Percentiles rank a stretch among this genome's conserved stretches.
Evolutionary conservation across 768 basidiomycete species (phyloP).

Genomic region (Trametes gibbosa): DNA sequence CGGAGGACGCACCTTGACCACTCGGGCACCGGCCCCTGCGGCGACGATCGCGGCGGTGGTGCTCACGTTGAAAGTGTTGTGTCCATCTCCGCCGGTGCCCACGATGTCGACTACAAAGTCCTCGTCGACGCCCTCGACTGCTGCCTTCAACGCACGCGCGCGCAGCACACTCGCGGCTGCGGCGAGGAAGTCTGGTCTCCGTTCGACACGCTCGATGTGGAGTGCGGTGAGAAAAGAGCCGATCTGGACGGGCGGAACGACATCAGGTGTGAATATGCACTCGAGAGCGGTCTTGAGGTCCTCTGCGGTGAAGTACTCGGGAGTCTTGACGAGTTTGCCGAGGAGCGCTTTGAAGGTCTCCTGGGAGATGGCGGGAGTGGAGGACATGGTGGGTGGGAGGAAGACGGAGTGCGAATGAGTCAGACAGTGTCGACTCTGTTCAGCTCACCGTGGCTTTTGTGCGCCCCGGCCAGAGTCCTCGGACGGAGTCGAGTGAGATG

Average conservation of each 20-base stretch:
- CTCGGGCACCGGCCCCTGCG: conserved; percentile 89
- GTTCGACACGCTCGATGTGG: conserved; percentile 76
- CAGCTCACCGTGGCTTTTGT: background rate
- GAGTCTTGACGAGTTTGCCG: conserved; percentile 73
- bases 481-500: background rate
- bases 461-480: background rate
- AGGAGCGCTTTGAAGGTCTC: conserved; percentile 75
- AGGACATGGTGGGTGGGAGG: conserved; percentile 23
- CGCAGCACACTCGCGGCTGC: conserved; percentile 76
- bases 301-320: conserved; percentile 74
- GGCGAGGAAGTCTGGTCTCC: conserved; percentile 70
- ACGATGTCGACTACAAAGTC: conserved; percentile 82
- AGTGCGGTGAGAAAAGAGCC: conserved; percentile 89
- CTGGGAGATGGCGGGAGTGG: conserved; percentile 24
- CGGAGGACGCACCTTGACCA: conserved; percentile 72
- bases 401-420: background rate
- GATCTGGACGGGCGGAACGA: conserved; percentile 68
- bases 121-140: conserved; percentile 51
- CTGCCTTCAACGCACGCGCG: conserved; percentile 61
- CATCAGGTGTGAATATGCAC: conserved; percentile 67
- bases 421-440: background rate
- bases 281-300: conserved; percentile 75
- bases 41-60: conserved; percentile 93
- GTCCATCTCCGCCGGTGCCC: conserved; percentile 92
- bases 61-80: conserved; percentile 96